Base-by-base conservation (phyloP, 257 asterid species). In the Mitragyna speciosa region DNA sequence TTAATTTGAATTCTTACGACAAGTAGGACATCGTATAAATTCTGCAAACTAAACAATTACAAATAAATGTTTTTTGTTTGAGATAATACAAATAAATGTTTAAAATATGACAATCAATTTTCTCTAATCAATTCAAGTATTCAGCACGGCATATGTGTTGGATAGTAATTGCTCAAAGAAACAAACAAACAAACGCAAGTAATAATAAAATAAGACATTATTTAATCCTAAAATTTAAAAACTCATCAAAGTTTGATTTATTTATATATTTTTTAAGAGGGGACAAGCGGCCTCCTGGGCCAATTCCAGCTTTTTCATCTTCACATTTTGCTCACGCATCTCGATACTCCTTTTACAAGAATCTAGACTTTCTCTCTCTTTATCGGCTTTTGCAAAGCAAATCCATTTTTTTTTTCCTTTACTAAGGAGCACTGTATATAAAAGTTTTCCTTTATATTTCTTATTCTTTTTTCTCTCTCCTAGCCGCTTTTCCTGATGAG, bases 161-260 rank as follows among this genome's bases (percentile, higher is more conserved):
- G 71, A 76, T 82, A 79, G 67, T 79, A 76, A 78, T 64, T 81
- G 79, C 84, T 80, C 28, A 43, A 63, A 66, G 78, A 4, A 36
- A n/a, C 61, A 84, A 81, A 76, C 65, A 78, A 81, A 64, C 49
- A 73, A 70, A 68, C n/a, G 66, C 20, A 48, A 52, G 1, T 48
- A 73, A 78, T 65, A n/a, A 78, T 83, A 79, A 85, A 76, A 75
- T 31, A 51, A 54, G n/a, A 14, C 31, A 74, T 54, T 80, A 43
- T 39, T 54, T 8, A 48, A 1, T 48, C 12, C 0, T 8, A 12
- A 0, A 48, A 8, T 8, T 48, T 1, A n/a, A n/a, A n/a, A 36
- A 4, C 2, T 36, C 41, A 36, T 36, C 41, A 36, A 36, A 36
- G 41, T 36, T 36, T 36, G 41, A 1, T 36, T 36, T 36, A 36